These are phyloP conservation scores for Cytospora piceae DNA, from an alignment of 2,329 filamentous ascomycete species.

Conservation along the genomic window DNA sequence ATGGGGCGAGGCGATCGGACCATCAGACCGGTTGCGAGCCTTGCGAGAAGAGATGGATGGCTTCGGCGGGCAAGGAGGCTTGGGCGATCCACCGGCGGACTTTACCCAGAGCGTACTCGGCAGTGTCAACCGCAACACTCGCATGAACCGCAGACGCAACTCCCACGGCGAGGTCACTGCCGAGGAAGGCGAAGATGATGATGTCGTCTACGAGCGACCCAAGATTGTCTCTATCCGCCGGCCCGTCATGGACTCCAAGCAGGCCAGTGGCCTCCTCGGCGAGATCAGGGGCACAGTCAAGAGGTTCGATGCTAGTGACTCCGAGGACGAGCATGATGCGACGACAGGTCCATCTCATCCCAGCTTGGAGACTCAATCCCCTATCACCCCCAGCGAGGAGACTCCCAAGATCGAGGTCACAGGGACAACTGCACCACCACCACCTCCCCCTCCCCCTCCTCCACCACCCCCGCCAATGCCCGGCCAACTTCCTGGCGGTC, in stretches of 20 bases:
- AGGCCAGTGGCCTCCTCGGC: slow-evolving; percentile 65
- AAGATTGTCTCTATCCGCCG: slow-evolving; percentile 78
- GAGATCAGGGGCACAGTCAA: slow-evolving; percentile 79
- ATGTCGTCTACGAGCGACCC: slow-evolving; percentile 75
- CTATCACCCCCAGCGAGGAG: slow-evolving; percentile 67
- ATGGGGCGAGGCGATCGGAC: slow-evolving; percentile 80
- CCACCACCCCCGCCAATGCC: slow-evolving; percentile 54
- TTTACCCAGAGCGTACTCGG: slow-evolving; percentile 76
- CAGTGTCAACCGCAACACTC: slow-evolving; percentile 66
- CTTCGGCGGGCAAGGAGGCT: slow-evolving; percentile 45
- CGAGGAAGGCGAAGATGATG: slow-evolving; percentile 60
- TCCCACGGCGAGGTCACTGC: slow-evolving; percentile 38
- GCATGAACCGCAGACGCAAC: slow-evolving; percentile 45
- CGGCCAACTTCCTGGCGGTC: slow-evolving; percentile 43
- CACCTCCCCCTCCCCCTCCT: slow-evolving; percentile 47
- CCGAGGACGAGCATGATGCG: slow-evolving; percentile 68
- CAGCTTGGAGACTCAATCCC: slow-evolving; percentile 72
- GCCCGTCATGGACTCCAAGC: slow-evolving; percentile 67
- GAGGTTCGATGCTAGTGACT: slow-evolving; percentile 73
- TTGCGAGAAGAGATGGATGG: slow-evolving; percentile 93
- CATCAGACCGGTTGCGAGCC: slow-evolving; percentile 89
- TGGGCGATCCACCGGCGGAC: slow-evolving; percentile 59
- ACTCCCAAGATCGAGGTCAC: slow-evolving; percentile 64
- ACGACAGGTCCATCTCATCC: slow-evolving; percentile 77
- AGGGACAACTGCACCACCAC: slow-evolving; percentile 42